Percentiles rank a stretch among this genome's conserved stretches.
Conservation (phyloP, 202 grass and related monocot genomes). For the Thinopyrum obtusiflorum region DNA sequence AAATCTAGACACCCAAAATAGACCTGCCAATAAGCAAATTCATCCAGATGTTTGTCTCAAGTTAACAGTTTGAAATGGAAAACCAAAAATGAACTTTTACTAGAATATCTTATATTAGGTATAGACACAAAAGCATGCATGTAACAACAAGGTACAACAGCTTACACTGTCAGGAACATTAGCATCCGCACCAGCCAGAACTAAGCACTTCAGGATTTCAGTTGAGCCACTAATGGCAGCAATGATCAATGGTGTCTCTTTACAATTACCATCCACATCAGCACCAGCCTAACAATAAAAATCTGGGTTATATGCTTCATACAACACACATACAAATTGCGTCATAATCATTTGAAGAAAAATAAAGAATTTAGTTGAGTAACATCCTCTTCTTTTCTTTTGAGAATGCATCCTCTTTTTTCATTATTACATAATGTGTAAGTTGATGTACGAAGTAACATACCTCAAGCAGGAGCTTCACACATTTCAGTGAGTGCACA, state of each 20-base stretch:
- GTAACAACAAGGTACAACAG: background rate
- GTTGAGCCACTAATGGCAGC: conserved; percentile 2
- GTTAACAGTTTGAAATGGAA: background rate
- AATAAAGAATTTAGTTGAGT: too few species aligned
- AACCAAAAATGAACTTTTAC: background rate
- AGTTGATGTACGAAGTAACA: conserved; percentile 9
- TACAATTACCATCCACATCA: conserved; percentile 36
- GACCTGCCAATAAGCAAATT: background rate
- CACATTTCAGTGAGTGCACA: conserved; percentile 6
- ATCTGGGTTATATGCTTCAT: background rate
- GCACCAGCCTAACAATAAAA: conserved; percentile 39
- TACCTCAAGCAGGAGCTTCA: conserved; percentile 34
- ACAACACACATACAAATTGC: background rate
- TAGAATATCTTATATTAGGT: background rate
- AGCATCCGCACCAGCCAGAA: conserved; percentile 46
- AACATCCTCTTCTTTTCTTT: background rate
- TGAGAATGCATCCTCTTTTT: background rate
- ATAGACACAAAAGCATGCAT: background rate
- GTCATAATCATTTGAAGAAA: background rate
- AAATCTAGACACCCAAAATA: background rate
- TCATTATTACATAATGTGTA: background rate
- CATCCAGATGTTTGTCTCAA: background rate
- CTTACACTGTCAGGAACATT: conserved; percentile 34
- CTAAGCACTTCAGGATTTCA: conserved; percentile 31
- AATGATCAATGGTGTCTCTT: conserved; percentile 17